Conservation (phyloP, 163 green algal genomes). For the Scenedesmus sp. region DNA sequence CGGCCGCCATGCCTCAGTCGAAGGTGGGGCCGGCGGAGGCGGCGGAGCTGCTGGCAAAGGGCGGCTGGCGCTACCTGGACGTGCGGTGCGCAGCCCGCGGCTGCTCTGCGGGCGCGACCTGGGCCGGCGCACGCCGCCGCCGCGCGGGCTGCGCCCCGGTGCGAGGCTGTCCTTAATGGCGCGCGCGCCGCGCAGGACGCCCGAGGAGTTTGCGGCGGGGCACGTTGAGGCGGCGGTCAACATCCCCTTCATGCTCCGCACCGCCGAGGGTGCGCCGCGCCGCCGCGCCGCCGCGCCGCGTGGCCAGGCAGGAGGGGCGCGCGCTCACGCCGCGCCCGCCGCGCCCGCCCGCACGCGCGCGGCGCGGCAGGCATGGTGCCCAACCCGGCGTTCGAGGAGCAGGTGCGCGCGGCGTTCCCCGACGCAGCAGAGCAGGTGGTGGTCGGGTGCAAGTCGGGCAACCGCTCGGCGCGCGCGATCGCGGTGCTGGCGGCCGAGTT, state of each 20-base stretch:
- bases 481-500: too few species aligned
- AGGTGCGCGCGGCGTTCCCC: constrained; percentile 11
- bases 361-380: constrained; percentile 3
- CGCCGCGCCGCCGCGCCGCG: neutral
- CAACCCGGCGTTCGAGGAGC: constrained; percentile 25
- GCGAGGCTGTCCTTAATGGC: neutral
- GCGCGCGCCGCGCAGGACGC: neutral
- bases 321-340: neutral
- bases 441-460: neutral
- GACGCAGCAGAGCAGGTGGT: constrained; percentile 7
- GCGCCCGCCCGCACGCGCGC: neutral
- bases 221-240: constrained; percentile 10
- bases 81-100: neutral
- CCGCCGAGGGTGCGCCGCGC: constrained; percentile 10
- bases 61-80: constrained; percentile 2
- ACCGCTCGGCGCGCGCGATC: too few species aligned
- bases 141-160: neutral
- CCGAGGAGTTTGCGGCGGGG: constrained; percentile 18
- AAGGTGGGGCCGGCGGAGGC: constrained; percentile 22
- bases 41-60: neutral
- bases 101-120: neutral
- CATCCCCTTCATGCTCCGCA: constrained; percentile 7
- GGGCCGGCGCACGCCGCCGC: neutral
- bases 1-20: too few species aligned
- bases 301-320: neutral